Conservation (phyloP, 495 filamentous ascomycete species). For the Lepidopterella palustris region DNA sequence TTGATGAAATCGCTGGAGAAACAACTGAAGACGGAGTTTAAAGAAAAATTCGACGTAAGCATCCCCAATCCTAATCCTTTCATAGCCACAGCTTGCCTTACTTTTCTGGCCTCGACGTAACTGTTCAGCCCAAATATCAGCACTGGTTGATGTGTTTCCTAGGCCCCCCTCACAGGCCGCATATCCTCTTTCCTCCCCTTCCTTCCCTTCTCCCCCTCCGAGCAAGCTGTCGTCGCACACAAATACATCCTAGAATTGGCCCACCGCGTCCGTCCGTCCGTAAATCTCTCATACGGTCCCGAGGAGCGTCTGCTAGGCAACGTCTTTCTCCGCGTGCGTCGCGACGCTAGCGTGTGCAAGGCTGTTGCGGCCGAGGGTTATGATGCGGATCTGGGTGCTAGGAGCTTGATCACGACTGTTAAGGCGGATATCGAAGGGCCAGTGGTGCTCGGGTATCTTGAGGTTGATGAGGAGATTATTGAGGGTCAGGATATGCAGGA, state of each 20-base stretch:
- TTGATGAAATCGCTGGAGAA: conserved; percentile 28
- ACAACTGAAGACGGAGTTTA: conserved; percentile 42
- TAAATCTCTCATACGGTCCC: conserved; percentile 12
- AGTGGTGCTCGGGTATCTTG: not conserved
- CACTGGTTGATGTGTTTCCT: no score
- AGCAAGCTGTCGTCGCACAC: conserved; percentile 42
- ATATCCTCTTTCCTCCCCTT: conserved; percentile 44
- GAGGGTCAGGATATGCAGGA: not conserved
- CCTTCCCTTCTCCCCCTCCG: conserved; percentile 40
- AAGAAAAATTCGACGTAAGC: conserved; percentile 4
- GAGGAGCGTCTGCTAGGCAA: not conserved
- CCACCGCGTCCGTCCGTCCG: conserved; percentile 25
- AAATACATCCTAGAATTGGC: conserved; percentile 41
- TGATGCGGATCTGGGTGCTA: not conserved
- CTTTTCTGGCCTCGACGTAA: no score
- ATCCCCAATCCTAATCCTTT: not conserved
- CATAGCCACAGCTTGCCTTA: not conserved
- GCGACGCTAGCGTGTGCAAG: not conserved
- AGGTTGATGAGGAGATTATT: not conserved
- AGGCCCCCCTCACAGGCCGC: conserved; percentile 36
- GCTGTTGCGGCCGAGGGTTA: not conserved
- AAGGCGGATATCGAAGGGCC: not conserved
- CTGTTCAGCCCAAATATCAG: no score
- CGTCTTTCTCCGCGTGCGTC: not conserved
- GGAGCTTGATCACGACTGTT: not conserved